A percentile compares a stretch with the other conserved stretches of the same genome.
phyloP scores from a whole-genome alignment of 2,329 filamentous ascomycete genomes.

The Cadophora luteo-olivacea region DNA sequence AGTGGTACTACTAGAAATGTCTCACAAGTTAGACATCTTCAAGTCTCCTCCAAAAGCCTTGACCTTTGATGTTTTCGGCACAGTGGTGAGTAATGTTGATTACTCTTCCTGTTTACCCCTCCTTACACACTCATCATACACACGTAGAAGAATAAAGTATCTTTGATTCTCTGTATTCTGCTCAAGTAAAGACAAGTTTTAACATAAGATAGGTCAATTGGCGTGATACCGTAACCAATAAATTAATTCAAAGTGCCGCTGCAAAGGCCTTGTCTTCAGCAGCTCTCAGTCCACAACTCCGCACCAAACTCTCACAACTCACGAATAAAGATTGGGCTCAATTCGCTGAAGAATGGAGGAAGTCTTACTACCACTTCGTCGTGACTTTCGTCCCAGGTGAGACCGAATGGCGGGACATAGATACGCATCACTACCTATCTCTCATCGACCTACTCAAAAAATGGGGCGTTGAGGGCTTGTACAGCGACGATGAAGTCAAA shows the following conservation, averaged over 20 bases:
- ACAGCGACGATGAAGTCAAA: constrained; percentile 66
- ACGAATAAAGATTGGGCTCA: constrained; percentile 63
- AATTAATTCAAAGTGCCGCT: constrained; percentile 59
- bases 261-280: constrained; percentile 52
- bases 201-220: constrained; percentile 61
- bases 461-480: constrained; percentile 65
- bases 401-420: constrained; percentile 69
- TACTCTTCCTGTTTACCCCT: neutral
- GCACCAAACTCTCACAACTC: constrained; percentile 56
- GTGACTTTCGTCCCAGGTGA: constrained; percentile 55
- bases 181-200: neutral
- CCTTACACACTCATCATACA: neutral
- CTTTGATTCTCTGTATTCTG: too few relatives aligned
- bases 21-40: constrained; percentile 33
- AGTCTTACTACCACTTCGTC: constrained; percentile 68
- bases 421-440: constrained; percentile 72
- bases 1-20: constrained; percentile 11
- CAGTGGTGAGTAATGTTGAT: constrained; percentile 54
- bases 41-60: constrained; percentile 58
- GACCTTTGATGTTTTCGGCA: constrained; percentile 81
- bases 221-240: constrained; percentile 69
- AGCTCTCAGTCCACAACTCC: constrained; percentile 54
- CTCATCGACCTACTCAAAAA: constrained; percentile 63
- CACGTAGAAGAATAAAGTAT: neutral
- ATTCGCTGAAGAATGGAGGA: constrained; percentile 76